These are phyloP conservation scores for Polytrichum formosum DNA, from an alignment of 225 moss, liverwort and hornwort genomes.

Conservation along the genomic window DNA sequence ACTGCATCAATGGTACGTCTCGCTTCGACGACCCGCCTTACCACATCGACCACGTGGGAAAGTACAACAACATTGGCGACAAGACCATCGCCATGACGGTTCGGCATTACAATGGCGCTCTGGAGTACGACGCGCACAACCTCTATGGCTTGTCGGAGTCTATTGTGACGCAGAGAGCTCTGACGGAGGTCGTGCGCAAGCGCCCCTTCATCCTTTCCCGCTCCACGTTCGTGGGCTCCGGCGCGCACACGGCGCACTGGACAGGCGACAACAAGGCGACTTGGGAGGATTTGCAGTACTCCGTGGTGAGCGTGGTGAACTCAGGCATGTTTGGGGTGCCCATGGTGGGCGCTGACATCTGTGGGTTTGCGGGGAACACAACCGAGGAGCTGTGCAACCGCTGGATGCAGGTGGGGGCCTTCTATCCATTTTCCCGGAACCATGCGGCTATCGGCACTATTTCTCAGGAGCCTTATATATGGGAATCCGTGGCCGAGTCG, in stretches of 20 bases:
- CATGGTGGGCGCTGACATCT: conserved; percentile 86
- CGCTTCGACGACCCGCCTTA: conserved; percentile 71
- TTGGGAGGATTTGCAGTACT: conserved; percentile 72
- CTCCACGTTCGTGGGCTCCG: conserved; percentile 74
- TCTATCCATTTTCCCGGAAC: conserved; percentile 79
- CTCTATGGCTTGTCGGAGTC: conserved; percentile 70
- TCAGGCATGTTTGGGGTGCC: conserved; percentile 74
- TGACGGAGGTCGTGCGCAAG: conserved; percentile 32
- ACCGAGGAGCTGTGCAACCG: conserved; percentile 74
- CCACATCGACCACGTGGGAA: conserved; percentile 50
- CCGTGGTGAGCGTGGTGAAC: conserved; percentile 62
- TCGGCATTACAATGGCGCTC: conserved; percentile 48
- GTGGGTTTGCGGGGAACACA: conserved; percentile 66
- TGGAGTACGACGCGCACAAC: conserved; percentile 89
- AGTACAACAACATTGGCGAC: conserved; percentile 35
- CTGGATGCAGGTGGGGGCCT: conserved; percentile 83
- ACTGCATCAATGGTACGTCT: conserved; percentile 38
- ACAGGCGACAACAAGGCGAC: conserved; percentile 84
- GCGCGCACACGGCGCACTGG: conserved; percentile 82
- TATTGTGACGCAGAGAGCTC: conserved; percentile 58
- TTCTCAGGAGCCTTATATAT: conserved; percentile 56
- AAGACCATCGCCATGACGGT: conserved; percentile 68
- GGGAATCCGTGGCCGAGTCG: conserved; percentile 61
- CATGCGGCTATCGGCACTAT: conserved; percentile 32
- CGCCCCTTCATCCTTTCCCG: conserved; percentile 76